These are phyloP conservation scores for Primulina eburnea DNA, from an alignment of 257 asterid species.

Conservation along the genomic window DNA sequence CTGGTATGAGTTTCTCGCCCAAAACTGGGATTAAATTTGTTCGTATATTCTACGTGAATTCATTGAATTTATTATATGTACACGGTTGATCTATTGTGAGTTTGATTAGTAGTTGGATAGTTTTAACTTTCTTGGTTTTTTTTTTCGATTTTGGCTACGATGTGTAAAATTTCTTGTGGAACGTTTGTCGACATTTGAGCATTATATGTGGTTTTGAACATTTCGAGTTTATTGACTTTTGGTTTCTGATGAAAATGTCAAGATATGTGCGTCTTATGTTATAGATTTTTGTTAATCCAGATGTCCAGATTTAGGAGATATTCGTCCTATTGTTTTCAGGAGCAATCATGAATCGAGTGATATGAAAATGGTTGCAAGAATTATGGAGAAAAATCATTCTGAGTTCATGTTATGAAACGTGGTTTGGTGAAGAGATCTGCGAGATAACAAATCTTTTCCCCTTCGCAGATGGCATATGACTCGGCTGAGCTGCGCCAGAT, in stretches of 20 bases:
- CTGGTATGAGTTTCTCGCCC: neutral
- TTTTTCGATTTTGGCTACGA: neutral
- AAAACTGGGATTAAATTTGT: neutral
- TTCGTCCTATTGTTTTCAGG: neutral
- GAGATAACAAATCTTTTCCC: neutral
- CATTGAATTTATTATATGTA: too few species aligned
- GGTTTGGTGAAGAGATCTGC: neutral
- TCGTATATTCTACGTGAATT: neutral
- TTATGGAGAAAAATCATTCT: neutral
- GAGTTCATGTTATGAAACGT: neutral
- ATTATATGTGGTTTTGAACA: neutral
- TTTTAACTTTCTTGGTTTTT: neutral
- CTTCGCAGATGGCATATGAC: constrained; percentile 46
- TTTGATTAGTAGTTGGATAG: neutral
- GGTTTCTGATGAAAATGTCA: neutral
- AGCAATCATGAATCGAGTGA: too few species aligned
- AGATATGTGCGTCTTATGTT: neutral
- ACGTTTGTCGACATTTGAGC: neutral
- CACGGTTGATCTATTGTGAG: neutral
- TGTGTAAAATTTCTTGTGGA: neutral
- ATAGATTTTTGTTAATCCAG: neutral
- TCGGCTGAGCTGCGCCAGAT: constrained; percentile 30
- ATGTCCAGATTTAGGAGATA: neutral
- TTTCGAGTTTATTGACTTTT: neutral
- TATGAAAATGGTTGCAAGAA: neutral